Conservation (phyloP, 129 eudicot genomes). For the Sambucus nigra region DNA sequence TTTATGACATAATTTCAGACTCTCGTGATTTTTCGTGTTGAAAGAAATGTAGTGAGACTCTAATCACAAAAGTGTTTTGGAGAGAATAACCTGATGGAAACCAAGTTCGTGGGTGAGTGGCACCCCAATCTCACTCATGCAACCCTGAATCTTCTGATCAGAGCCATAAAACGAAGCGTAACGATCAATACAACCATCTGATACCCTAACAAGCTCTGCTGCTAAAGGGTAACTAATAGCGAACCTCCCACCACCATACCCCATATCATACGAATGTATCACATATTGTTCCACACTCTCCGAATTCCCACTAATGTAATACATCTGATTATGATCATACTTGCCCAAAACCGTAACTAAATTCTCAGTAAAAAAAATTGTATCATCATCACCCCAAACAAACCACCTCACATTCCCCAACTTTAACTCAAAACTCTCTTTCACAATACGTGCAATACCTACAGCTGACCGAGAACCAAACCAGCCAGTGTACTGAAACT, state of each 20-base stretch:
- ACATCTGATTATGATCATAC: slow-evolving; percentile 69
- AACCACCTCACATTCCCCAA: slow-evolving; percentile 71
- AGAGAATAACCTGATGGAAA: slow-evolving; percentile 99
- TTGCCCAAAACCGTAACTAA: slow-evolving; percentile 46
- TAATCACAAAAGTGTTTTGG: no score
- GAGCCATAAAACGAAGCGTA: slow-evolving; percentile 74
- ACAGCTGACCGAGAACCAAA: slow-evolving; percentile 51
- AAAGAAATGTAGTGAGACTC: no score
- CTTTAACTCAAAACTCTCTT: slow-evolving; percentile 44
- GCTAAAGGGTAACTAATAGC: slow-evolving; percentile 84
- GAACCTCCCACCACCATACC: slow-evolving; percentile 93
- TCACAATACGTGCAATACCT: slow-evolving; percentile 63
- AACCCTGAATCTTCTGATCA: slow-evolving; percentile 86
- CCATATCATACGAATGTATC: slow-evolving; percentile 76
- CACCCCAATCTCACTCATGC: slow-evolving; percentile 72
- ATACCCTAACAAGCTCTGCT: slow-evolving; percentile 31
- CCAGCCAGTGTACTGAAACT: slow-evolving; percentile 23
- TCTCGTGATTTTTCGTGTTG: no score
- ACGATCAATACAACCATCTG: slow-evolving; percentile 72
- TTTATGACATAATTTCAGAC: no score
- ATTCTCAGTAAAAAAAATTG: slow-evolving; percentile 68
- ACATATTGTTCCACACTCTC: slow-evolving; percentile 94
- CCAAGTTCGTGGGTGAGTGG: slow-evolving; percentile 55
- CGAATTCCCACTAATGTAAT: slow-evolving; percentile 59
- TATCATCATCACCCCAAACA: slow-evolving; percentile 96